Base-by-base conservation (phyloP, 2,329 filamentous ascomycete species). In the Colletotrichum gigasporum region DNA sequence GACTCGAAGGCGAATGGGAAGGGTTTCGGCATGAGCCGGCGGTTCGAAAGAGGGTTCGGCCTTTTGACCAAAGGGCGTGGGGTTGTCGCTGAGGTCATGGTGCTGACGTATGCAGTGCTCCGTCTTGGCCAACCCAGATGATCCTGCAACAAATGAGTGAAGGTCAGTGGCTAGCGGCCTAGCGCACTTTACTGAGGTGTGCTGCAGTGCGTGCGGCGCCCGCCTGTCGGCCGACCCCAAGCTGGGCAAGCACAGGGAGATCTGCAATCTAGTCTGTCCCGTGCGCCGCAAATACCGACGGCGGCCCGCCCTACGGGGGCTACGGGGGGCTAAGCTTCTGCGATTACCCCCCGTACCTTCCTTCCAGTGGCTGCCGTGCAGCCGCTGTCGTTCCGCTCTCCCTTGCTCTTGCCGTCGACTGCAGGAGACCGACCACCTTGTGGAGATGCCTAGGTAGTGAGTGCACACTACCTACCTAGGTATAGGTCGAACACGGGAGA, bases 31-130 rank as follows among this genome's bases (percentile, higher is more conserved):
- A 8, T 12, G 28, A 26, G 14, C 3, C 47, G 12, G n/a, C 24
- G n/a, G 5, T 20, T 16, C n/a, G n/a, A 30, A 50, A 3, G 4
- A 20, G 6, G 2, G 11, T 30, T 48, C n/a, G 16, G 2, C 4
- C 24, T 2, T 16, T 6, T n/a, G 20, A 14, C 22, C 11, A 10
- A 16, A 24, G n/a, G 14, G 42, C 22, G 37, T n/a, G n/a, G n/a
- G n/a, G n/a, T n/a, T n/a, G 34, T 28, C 34, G 47, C 28, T 48
- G 48, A 60, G 57, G 57, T 60, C 48, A 60, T 45, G 41, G 8
- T 42, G 50, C 30, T 54, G 57, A 55, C 41, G 50, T 24, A 12
- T 18, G 32, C 50, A 26, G 9, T 24, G 42, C 32, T 26, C 53
- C 10, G n/a, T 2, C 35, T 24, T 12, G 16, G 32, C 47, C 39